phyloP scores from a whole-genome alignment of 2,329 filamentous ascomycete species.

The Diaporthe citri region DNA sequence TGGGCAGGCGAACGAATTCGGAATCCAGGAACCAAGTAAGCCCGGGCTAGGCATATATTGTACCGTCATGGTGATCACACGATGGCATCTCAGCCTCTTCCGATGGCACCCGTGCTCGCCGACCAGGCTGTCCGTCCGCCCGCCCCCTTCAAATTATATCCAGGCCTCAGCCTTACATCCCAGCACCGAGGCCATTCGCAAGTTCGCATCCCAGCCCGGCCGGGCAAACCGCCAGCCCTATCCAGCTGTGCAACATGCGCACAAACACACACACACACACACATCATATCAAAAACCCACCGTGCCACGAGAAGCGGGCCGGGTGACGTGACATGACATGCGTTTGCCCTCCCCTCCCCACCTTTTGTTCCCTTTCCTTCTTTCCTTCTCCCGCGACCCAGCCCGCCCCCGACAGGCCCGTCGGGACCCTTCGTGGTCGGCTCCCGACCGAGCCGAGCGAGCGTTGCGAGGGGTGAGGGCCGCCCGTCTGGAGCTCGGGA shows the following conservation, averaged over 20 bases:
- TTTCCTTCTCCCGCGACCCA: slow-evolving; percentile 2
- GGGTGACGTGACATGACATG: slow-evolving; percentile 30
- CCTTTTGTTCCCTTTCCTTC: slow-evolving; percentile 7
- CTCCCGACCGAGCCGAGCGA: slow-evolving; percentile 6
- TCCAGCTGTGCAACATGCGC: background rate
- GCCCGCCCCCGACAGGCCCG: slow-evolving; percentile 1
- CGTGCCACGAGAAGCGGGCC: slow-evolving; percentile 23
- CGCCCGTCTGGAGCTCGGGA: background rate
- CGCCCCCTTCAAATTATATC: background rate
- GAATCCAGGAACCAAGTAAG: background rate
- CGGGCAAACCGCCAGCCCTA: background rate
- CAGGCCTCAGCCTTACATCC: slow-evolving; percentile 8
- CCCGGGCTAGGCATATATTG: background rate
- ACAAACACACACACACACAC: background rate
- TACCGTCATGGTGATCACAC: slow-evolving; percentile 18
- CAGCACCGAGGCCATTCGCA: background rate
- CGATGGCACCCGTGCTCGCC: background rate
- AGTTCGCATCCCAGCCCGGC: background rate
- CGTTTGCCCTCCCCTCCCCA: background rate
- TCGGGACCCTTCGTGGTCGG: background rate
- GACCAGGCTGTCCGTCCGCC: background rate
- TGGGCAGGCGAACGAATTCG: background rate
- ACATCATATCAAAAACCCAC: background rate
- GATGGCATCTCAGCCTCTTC: background rate
- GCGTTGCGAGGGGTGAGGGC: background rate